phyloP scores from a whole-genome alignment of 345 rosid species.

The Citrus hindsii region DNA sequence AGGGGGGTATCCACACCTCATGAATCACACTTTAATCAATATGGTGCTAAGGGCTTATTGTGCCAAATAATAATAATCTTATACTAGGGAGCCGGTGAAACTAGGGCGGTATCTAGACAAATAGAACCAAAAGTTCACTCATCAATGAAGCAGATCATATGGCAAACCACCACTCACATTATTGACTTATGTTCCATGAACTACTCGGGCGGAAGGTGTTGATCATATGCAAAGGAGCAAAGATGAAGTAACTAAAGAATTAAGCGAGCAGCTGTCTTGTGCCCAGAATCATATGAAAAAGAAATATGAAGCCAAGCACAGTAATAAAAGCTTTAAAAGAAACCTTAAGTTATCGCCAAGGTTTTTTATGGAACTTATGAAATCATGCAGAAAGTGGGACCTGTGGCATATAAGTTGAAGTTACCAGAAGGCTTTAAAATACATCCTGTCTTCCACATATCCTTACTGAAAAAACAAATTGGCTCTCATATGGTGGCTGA shows the following conservation, averaged over 20 bases:
- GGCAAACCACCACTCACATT: background rate
- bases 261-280: background rate
- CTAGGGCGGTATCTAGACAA: too few relatives aligned
- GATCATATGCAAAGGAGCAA: slow-evolving; percentile 26
- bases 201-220: background rate
- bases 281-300: background rate
- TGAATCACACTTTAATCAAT: too few relatives aligned
- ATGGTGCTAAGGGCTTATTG: too few relatives aligned
- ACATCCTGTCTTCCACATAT: background rate
- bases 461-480: background rate
- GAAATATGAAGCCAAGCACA: background rate
- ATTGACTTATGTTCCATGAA: background rate
- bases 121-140: too few relatives aligned
- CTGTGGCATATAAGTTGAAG: background rate
- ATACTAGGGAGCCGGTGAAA: too few relatives aligned
- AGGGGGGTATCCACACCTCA: too few relatives aligned
- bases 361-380: background rate
- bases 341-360: background rate
- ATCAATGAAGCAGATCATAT: background rate
- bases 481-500: background rate
- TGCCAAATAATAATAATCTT: too few relatives aligned
- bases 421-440: background rate
- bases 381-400: background rate
- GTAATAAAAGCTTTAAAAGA: background rate
- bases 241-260: slow-evolving; percentile 23